Evolutionary conservation across 805 yeast genomes (phyloP).

Genomic region (Isabelozyma gotoi): DNA sequence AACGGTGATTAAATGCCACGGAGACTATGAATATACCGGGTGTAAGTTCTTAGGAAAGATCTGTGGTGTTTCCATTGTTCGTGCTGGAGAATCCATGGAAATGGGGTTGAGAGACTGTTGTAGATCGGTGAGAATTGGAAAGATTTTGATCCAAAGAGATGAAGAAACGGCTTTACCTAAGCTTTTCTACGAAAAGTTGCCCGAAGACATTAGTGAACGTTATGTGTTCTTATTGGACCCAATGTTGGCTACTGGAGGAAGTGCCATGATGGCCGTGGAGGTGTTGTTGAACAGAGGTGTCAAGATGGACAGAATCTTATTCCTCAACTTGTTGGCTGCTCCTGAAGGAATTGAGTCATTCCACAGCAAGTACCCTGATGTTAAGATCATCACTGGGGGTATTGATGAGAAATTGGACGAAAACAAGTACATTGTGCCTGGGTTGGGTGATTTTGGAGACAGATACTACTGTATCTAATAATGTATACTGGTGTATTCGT

Average conservation of each 20-base stretch:
- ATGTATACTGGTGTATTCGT: no score
- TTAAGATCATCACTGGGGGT: slow-evolving; percentile 91
- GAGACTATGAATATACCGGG: slow-evolving; percentile 72
- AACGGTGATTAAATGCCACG: slow-evolving; percentile 68
- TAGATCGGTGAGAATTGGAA: slow-evolving; percentile 93
- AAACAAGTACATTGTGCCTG: slow-evolving; percentile 84
- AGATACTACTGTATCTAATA: slow-evolving; percentile 87
- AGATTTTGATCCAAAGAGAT: slow-evolving; percentile 94
- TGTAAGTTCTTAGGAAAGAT: slow-evolving; percentile 85
- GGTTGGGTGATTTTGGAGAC: slow-evolving; percentile 97
- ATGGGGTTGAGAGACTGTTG: slow-evolving; percentile 97
- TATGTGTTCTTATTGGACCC: slow-evolving; percentile 93
- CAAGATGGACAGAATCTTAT: slow-evolving; percentile 79
- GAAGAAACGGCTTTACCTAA: slow-evolving; percentile 96
- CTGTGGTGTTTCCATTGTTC: slow-evolving; percentile 95
- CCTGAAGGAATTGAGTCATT: slow-evolving; percentile 90
- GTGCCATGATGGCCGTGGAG: slow-evolving; percentile 96
- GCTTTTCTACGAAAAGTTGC: slow-evolving; percentile 89
- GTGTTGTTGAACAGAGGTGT: slow-evolving; percentile 87
- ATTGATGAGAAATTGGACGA: slow-evolving; percentile 86
- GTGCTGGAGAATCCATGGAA: slow-evolving; percentile 99
- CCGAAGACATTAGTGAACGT: slow-evolving; percentile 85
- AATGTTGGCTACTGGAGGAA: slow-evolving; percentile 98
- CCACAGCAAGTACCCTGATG: slow-evolving; percentile 74
- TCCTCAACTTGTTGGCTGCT: slow-evolving; percentile 86